Conservation (phyloP, 768 basidiomycete species). For the Panaeolus papilionaceus region DNA sequence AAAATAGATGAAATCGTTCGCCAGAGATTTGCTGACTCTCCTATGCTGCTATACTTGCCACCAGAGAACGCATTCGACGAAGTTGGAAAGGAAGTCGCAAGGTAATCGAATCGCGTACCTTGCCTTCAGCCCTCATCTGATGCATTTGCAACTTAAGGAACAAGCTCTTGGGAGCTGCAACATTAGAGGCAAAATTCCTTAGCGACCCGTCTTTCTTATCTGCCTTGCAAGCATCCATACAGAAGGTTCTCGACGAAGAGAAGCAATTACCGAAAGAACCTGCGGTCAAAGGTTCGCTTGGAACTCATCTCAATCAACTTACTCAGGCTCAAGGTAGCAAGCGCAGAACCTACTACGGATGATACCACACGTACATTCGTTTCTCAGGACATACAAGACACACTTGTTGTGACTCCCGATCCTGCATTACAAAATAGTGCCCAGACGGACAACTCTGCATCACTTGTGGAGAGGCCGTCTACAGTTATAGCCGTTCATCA, state of each 20-base stretch:
- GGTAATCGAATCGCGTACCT: constrained; percentile 41
- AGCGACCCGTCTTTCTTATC: constrained; percentile 50
- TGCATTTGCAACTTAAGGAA: neutral
- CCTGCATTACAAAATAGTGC: neutral
- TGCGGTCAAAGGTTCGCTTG: constrained; percentile 24
- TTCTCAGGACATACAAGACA: neutral
- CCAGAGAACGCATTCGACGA: constrained; percentile 63
- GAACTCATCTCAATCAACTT: neutral
- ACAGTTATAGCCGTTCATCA: constrained; percentile 3
- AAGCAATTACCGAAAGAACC: constrained; percentile 29
- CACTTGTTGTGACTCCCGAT: neutral
- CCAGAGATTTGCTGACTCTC: constrained; percentile 59
- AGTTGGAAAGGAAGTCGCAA: constrained; percentile 74
- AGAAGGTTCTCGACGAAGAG: constrained; percentile 52
- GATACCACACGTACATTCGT: neutral
- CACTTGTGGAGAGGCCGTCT: neutral
- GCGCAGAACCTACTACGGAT: neutral
- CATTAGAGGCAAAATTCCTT: constrained; percentile 41
- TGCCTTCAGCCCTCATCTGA: neutral
- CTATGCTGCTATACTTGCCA: constrained; percentile 55
- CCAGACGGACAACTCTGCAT: neutral
- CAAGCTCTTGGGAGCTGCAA: constrained; percentile 11
- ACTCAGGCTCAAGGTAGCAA: neutral
- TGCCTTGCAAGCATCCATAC: constrained; percentile 47
- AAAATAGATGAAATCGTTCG: constrained; percentile 68